A percentile compares a stretch with the other conserved stretches of the same genome.
Conservation (phyloP, 1,284 basidiomycete species). For the Ustilago loliicola region DNA sequence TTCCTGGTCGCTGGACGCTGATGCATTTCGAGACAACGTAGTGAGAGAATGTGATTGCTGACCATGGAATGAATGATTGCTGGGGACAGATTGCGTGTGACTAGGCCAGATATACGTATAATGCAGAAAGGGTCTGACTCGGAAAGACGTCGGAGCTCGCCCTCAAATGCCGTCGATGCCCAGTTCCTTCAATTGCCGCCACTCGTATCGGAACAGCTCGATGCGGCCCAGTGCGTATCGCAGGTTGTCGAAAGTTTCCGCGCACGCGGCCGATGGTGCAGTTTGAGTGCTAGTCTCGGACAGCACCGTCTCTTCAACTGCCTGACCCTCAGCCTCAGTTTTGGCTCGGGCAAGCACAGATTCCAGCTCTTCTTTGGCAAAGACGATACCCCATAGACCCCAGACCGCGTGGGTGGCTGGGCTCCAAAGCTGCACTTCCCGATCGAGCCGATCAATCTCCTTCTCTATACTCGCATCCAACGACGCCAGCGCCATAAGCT, state of each 20-base stretch:
- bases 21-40: neutral
- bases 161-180: constrained; percentile 38
- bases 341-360: constrained; percentile 41
- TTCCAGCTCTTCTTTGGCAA: constrained; percentile 62
- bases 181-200: constrained; percentile 36
- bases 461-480: constrained; percentile 55
- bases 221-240: constrained; percentile 65
- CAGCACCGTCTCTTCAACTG: constrained; percentile 31
- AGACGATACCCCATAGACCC: constrained; percentile 68
- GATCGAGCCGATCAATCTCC: constrained; percentile 66
- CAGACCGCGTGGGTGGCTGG: constrained; percentile 67
- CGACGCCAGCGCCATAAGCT: constrained; percentile 42
- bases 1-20: neutral
- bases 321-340: constrained; percentile 33
- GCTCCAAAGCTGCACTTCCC: constrained; percentile 63
- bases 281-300: constrained; percentile 14
- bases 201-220: constrained; percentile 64
- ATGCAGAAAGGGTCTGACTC: too few relatives aligned
- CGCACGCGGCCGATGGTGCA: constrained; percentile 31
- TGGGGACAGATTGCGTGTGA: too few relatives aligned
- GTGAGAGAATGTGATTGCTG: neutral
- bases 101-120: too few relatives aligned
- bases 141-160: too few relatives aligned
- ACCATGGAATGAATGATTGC: too few relatives aligned
- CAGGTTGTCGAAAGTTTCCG: constrained; percentile 65